phyloP scores from a whole-genome alignment of 1,284 basidiomycete genomes.

The Meripilus lineatus region DNA sequence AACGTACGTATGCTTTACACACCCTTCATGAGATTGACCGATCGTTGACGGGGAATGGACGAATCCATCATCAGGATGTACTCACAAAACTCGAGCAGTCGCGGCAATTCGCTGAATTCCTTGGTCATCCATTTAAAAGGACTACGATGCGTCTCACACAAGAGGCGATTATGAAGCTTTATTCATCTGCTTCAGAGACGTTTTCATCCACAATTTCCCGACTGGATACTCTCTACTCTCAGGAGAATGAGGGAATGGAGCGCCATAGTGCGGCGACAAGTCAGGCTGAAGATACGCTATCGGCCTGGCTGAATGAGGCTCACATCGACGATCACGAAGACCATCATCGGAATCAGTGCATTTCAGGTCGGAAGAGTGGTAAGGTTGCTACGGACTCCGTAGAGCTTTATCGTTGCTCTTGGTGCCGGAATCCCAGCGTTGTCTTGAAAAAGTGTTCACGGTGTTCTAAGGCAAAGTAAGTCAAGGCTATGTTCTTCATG shows the following conservation, averaged over 20 bases:
- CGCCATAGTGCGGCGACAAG: no score
- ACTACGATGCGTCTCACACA: constrained; percentile 47
- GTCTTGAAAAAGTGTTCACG: constrained; percentile 42
- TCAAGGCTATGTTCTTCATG: not conserved
- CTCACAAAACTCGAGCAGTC: constrained; percentile 41
- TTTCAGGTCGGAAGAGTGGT: no score
- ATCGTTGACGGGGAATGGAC: no score
- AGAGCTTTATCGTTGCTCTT: constrained; percentile 45
- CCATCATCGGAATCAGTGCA: no score
- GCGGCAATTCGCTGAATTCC: constrained; percentile 43
- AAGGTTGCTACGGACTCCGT: no score
- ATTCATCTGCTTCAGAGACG: constrained; percentile 36
- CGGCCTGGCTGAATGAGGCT: no score
- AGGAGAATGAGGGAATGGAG: constrained; percentile 15
- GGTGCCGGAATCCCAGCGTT: constrained; percentile 53
- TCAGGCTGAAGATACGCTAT: no score
- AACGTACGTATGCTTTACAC: constrained; percentile 32
- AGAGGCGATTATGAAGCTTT: constrained; percentile 38
- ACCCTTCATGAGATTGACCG: no score
- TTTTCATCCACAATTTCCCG: constrained; percentile 40
- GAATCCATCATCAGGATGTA: constrained; percentile 27
- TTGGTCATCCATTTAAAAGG: constrained; percentile 39
- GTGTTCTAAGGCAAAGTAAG: constrained; percentile 25
- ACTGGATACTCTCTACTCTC: constrained; percentile 30
- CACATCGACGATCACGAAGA: no score